Percentiles rank a stretch among this genome's conserved stretches.
Conservation (phyloP, 257 asterid species). For the Petunia secreta region DNA sequence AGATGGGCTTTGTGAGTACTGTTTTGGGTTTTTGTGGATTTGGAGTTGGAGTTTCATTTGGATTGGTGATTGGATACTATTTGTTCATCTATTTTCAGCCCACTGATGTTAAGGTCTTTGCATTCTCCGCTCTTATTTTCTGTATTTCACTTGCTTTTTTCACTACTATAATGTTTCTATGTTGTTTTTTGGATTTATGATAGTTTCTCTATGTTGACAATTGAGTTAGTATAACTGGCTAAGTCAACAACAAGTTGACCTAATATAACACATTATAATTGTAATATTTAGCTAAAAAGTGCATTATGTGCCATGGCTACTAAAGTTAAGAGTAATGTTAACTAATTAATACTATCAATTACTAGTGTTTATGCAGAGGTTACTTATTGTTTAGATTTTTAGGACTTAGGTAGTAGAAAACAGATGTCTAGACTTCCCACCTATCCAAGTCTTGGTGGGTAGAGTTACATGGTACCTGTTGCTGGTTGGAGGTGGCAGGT, state of each 20-base stretch:
- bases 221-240: background rate
- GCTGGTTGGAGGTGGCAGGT: too few species aligned
- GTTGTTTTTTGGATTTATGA: background rate
- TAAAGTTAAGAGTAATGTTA: background rate
- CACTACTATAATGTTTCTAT: background rate
- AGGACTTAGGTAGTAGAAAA: background rate
- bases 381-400: background rate
- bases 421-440: background rate
- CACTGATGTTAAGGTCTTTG: slow-evolving; percentile 71
- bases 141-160: background rate
- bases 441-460: too few species aligned
- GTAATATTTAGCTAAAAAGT: background rate
- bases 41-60: slow-evolving; percentile 73
- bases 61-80: slow-evolving; percentile 46
- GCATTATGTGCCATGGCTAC: background rate
- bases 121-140: background rate
- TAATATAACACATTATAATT: background rate
- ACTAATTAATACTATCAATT: background rate
- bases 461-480: too few species aligned
- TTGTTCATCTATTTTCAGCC: slow-evolving; percentile 81
- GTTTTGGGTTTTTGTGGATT: slow-evolving; percentile 80
- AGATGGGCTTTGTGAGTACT: slow-evolving; percentile 79
- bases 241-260: slow-evolving; percentile 14
- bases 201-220: background rate
- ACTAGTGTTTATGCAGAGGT: background rate